Base-by-base conservation (phyloP, 257 asterid species). In the Capsicum chinense region DNA sequence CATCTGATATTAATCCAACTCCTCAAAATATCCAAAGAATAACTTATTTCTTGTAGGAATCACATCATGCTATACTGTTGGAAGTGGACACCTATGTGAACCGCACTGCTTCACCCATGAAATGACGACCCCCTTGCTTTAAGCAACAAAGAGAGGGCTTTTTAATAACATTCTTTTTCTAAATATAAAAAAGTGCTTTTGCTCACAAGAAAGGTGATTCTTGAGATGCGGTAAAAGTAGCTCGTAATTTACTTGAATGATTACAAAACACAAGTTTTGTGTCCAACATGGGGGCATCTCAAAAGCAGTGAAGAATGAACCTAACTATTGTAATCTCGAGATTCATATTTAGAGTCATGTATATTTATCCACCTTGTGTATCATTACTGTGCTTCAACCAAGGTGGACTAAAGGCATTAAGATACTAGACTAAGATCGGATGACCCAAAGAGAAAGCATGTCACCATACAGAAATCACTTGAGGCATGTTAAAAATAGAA, bases 11-110 rank as follows among this genome's bases (percentile, higher is more conserved):
- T 68, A 39, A 68, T 68, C 52, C 78, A 68, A 39, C 15, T 39
- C 54, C 78, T 68, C 78, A 39, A 67, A 35, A 68, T 68, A 68
- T 68, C 33, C 26, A 68, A 68, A 68, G 54, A 68, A 68, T 1
- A 68, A 26, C 12, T 3, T 35, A 5, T 35, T 68, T 68, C 78
- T 37, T 13, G 2, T 15, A 39, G 54, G 8, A 68, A 39, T 39
- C 54, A 68, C 78, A 15, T 39, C 15, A 13, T 3, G 14, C 26
- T 13, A 37, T 54, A 15, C 7, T 68, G 54, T 39, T 39, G 16
- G 54, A 68, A 68, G 54, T 68, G 54, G 26, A 68, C 21, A 67
- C 50, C 37, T 37, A 67, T 14, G 50, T 1, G 3, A 35, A 67
- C 52, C 12, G 8, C 50, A 69, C 4, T 16, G 19, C 8, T 8